Conservation (phyloP, 129 eudicot species). For the carrot (Daucus carota) region DNA sequence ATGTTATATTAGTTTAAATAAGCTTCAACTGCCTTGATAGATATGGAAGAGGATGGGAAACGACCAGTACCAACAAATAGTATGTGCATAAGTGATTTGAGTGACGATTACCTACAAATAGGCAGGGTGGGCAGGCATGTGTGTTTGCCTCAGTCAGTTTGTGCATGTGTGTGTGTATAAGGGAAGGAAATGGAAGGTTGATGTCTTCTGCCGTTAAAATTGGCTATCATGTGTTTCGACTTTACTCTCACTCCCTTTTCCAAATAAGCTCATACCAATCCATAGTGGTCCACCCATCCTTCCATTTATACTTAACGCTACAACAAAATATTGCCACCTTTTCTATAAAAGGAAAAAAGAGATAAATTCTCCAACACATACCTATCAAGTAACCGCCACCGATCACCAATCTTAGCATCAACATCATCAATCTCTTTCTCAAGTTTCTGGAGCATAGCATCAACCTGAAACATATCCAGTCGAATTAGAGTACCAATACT, state of each 20-base stretch:
- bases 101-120: not conserved
- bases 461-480: conserved; percentile 36
- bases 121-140: not conserved
- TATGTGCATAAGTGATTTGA: not conserved
- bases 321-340: not conserved
- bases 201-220: not conserved
- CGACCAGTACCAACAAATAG: not conserved
- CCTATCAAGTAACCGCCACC: conserved; percentile 65
- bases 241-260: not conserved
- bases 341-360: not conserved
- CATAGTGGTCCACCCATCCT: not conserved
- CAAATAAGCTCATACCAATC: not conserved
- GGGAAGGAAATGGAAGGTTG: not conserved
- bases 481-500: not conserved
- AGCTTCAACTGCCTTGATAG: not conserved
- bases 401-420: conserved; percentile 67
- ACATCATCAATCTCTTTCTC: conserved; percentile 74
- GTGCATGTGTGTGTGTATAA: not conserved
- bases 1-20: not conserved
- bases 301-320: not conserved
- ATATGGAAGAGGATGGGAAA: not conserved
- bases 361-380: conserved; percentile 12
- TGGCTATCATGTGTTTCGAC: not conserved
- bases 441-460: conserved; percentile 63
- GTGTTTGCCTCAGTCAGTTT: not conserved